These are phyloP conservation scores for Byssoonygena ceratinophila DNA, from an alignment of 2,329 filamentous ascomycete genomes.

Conservation along the genomic window DNA sequence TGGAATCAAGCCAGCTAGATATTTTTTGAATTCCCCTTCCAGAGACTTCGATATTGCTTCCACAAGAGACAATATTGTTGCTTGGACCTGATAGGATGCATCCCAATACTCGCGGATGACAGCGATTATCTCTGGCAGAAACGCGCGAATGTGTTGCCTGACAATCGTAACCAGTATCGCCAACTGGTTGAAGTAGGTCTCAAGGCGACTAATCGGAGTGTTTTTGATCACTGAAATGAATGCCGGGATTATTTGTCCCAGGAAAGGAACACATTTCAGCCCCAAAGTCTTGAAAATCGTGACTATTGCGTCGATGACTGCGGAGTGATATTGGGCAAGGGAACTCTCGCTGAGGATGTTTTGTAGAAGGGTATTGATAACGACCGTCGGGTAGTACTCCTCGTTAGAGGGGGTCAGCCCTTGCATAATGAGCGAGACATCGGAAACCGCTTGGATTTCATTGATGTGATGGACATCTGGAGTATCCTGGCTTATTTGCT, in stretches of 20 bases:
- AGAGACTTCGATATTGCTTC: conserved; percentile 89
- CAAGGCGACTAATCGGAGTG: conserved; percentile 64
- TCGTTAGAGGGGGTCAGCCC: conserved; percentile 93
- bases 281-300: conserved; percentile 96
- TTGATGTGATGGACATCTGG: conserved; percentile 66
- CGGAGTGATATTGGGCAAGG: conserved; percentile 78
- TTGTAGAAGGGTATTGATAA: conserved; percentile 87
- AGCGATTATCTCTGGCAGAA: conserved; percentile 73
- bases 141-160: conserved; percentile 87
- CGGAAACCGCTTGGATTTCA: conserved; percentile 62
- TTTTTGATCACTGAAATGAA: conserved; percentile 83
- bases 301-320: conserved; percentile 95
- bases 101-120: conserved; percentile 88
- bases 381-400: conserved; percentile 96
- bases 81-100: conserved; percentile 65
- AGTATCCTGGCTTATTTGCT: conserved; percentile 77
- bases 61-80: conserved; percentile 81
- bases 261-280: conserved; percentile 88
- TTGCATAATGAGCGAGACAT: conserved; percentile 96
- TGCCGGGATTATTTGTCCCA: conserved; percentile 85
- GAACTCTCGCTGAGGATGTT: conserved; percentile 81
- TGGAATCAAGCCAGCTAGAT: conserved; percentile 76
- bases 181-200: conserved; percentile 96
- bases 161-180: conserved; percentile 90
- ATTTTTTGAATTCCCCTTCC: conserved; percentile 96